Conservation (phyloP, 225 moss, liverwort and hornwort species). For the Thuidium tamariscinum region DNA sequence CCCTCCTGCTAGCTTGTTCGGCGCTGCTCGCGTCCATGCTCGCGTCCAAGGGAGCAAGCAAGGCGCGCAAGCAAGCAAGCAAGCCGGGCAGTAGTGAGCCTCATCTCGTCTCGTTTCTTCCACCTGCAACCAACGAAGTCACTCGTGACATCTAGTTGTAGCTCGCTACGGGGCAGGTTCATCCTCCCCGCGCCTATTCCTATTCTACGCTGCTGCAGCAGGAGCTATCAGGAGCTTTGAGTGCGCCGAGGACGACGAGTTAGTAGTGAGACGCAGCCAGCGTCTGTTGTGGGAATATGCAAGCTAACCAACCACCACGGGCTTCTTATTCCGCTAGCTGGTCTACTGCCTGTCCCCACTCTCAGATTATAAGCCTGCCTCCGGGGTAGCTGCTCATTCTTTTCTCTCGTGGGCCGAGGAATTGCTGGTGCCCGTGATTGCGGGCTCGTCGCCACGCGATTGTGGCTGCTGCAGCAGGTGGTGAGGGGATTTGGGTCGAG, state of each 20-base stretch:
- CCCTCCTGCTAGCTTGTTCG: not conserved
- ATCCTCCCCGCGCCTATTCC: not conserved
- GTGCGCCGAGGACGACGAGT: not conserved
- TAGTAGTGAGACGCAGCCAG: not conserved
- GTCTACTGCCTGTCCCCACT: not conserved
- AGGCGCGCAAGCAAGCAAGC: not conserved
- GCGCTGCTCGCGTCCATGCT: not conserved
- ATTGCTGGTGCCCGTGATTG: not conserved
- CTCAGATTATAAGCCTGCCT: constrained; percentile 1
- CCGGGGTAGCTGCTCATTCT: not conserved
- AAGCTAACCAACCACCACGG: constrained; percentile 1
- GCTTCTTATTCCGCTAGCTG: not conserved
- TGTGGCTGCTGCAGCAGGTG: not conserved
- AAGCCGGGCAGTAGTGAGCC: not conserved
- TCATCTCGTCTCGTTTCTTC: not conserved
- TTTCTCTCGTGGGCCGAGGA: not conserved
- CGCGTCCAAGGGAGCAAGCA: not conserved
- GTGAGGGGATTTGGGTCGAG: not conserved
- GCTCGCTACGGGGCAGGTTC: constrained; percentile 1
- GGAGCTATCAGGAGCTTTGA: not conserved
- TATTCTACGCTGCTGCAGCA: not conserved
- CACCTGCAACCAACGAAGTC: not conserved
- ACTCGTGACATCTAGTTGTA: constrained; percentile 6
- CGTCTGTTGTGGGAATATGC: not conserved
- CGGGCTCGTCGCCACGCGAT: not conserved